These are phyloP conservation scores for Plasmodium knowlesi DNA, from an alignment of 169 alveolate genomes.

Conservation along the genomic window DNA sequence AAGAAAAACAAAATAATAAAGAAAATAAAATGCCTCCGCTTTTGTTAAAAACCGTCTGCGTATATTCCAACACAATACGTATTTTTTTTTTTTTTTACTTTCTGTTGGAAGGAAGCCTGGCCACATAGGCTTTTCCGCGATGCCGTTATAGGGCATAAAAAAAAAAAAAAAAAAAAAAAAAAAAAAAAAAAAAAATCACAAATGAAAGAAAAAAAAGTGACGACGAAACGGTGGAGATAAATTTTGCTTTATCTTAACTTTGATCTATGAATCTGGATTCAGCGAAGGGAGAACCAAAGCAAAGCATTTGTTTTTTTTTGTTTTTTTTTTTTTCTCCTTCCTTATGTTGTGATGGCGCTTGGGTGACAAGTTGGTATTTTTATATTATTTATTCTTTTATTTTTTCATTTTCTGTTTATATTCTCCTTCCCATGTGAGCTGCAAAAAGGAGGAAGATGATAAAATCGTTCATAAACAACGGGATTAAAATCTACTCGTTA, in stretches of 20 bases:
- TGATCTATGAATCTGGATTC: not conserved
- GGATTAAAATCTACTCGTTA: slow-evolving; percentile 58
- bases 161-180: not conserved
- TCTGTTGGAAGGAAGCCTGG: not conserved
- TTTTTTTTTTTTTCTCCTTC: too few relatives aligned
- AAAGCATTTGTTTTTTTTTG: not conserved
- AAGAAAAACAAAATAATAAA: not conserved
- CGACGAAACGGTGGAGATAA: not conserved
- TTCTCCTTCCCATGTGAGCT: not conserved
- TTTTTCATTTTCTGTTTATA: too few relatives aligned
- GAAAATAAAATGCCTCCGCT: not conserved
- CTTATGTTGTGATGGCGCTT: not conserved
- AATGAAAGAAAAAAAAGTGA: not conserved
- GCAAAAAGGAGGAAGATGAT: slow-evolving; percentile 22
- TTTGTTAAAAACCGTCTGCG: not conserved
- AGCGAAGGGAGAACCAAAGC: too few relatives aligned
- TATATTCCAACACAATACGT: not conserved
- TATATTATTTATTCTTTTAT: not conserved
- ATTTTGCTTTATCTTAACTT: not conserved
- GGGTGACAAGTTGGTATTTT: not conserved
- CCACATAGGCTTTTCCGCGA: not conserved
- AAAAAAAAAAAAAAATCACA: not conserved
- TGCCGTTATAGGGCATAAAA: not conserved
- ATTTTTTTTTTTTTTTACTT: not conserved
- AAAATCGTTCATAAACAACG: slow-evolving; percentile 66